A percentile compares a stretch with the other conserved stretches of the same genome.
These are phyloP conservation scores for Eimeria acervulina DNA, from an alignment of 169 alveolate genomes.

Conservation along the genomic window DNA sequence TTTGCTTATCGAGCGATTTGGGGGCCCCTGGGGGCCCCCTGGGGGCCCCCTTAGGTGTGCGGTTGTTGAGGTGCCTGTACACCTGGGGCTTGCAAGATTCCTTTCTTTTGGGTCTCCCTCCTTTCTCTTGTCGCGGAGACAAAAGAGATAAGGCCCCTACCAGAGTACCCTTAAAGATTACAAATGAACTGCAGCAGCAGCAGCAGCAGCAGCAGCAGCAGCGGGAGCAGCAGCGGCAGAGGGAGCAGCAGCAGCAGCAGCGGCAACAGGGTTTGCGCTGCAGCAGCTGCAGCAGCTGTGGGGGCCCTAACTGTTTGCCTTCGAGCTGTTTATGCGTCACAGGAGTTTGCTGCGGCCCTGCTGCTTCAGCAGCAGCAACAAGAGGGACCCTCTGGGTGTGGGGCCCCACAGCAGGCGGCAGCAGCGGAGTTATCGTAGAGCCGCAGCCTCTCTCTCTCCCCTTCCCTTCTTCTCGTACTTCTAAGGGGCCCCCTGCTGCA, in stretches of 20 bases:
- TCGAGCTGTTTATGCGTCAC: background rate
- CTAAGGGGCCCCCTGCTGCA: background rate
- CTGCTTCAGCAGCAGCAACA: background rate
- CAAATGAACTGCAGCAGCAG: background rate
- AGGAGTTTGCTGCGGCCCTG: background rate
- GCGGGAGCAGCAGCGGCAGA: background rate
- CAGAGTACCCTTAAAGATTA: background rate
- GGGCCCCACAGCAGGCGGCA: conserved; percentile 50
- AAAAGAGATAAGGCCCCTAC: background rate
- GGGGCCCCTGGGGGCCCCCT: background rate
- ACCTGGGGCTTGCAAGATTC: background rate
- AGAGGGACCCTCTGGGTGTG: background rate
- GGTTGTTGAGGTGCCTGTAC: conserved; percentile 3
- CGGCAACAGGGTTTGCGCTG: background rate
- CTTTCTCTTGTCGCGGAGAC: conserved; percentile 6
- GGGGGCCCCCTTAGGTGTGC: conserved; percentile 4
- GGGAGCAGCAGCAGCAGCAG: background rate
- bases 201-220: background rate
- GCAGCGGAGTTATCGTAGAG: background rate
- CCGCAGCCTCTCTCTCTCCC: background rate
- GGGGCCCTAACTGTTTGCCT: background rate
- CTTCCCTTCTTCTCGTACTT: background rate
- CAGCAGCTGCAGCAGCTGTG: conserved; percentile 3
- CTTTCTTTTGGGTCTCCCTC: background rate
- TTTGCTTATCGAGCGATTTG: background rate